These are phyloP conservation scores for Lindgomyces ingoldianus DNA, from an alignment of 495 filamentous ascomycete genomes.

Conservation along the genomic window DNA sequence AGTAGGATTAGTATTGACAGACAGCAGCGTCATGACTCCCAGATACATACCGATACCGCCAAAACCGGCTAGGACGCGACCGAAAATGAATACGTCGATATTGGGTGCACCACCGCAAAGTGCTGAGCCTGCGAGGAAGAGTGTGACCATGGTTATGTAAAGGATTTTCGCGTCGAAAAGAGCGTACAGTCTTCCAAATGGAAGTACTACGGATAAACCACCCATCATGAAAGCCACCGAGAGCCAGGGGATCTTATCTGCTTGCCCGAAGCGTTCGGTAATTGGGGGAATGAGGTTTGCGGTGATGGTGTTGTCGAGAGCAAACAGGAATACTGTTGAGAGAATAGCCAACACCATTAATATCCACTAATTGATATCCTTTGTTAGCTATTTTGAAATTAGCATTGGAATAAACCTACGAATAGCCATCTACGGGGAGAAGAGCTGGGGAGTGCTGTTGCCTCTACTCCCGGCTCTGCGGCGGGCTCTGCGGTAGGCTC, in stretches of 20 bases:
- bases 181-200: constrained; percentile 5
- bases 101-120: constrained; percentile 17
- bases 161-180: constrained; percentile 4
- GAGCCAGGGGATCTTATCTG: constrained; percentile 12
- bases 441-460: too few relatives aligned
- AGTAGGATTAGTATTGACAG: background rate
- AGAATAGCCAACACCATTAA: constrained; percentile 7
- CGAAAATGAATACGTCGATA: constrained; percentile 17
- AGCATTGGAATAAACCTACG: too few relatives aligned
- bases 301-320: constrained; percentile 17
- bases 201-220: background rate
- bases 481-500: too few relatives aligned
- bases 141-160: background rate
- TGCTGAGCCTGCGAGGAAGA: constrained; percentile 12
- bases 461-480: too few relatives aligned
- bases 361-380: too few relatives aligned
- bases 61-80: background rate
- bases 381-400: too few relatives aligned
- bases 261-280: background rate
- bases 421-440: too few relatives aligned
- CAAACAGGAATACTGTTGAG: constrained; percentile 15
- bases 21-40: constrained; percentile 14
- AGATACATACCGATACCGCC: constrained; percentile 22
- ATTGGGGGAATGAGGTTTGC: constrained; percentile 6
- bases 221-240: constrained; percentile 15